Percentiles rank a stretch among this genome's conserved stretches.
phyloP scores from a whole-genome alignment of 805 yeast species.

The Diddensiella santjacobensis region DNA sequence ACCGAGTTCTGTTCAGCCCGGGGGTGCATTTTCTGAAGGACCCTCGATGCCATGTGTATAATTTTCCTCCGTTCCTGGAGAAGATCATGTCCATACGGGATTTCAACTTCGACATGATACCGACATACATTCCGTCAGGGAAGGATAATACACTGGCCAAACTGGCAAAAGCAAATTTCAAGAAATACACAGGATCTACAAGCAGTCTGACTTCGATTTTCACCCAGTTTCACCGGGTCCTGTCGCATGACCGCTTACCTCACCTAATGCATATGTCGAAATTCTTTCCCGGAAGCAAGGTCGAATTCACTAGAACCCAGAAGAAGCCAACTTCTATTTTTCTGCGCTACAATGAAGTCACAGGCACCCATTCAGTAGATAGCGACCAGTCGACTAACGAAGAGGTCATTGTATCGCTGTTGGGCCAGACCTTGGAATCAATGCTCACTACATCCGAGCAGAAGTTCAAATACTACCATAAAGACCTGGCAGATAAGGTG shows the following conservation, averaged over 20 bases:
- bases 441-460: constrained; percentile 59
- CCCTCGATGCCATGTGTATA: constrained; percentile 68
- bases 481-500: constrained; percentile 18
- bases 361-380: constrained; percentile 57
- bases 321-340: constrained; percentile 54
- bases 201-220: constrained; percentile 80
- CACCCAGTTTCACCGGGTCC: constrained; percentile 66
- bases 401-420: constrained; percentile 62
- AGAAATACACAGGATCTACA: constrained; percentile 68
- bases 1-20: constrained; percentile 73
- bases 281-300: constrained; percentile 37
- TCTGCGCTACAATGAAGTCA: constrained; percentile 43
- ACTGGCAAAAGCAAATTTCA: constrained; percentile 40
- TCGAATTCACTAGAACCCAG: constrained; percentile 44
- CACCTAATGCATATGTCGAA: constrained; percentile 43
- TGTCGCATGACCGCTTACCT: constrained; percentile 60
- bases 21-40: constrained; percentile 76
- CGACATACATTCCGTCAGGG: constrained; percentile 61
- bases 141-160: constrained; percentile 52
- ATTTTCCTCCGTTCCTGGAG: constrained; percentile 60
- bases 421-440: constrained; percentile 79
- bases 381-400: constrained; percentile 63
- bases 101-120: constrained; percentile 56
- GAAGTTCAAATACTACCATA: constrained; percentile 45
- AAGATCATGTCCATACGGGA: constrained; percentile 59